A percentile compares a stretch with the other conserved stretches of the same genome.
Conservation (phyloP, 768 basidiomycete genomes). For the Amanita exitialis region DNA sequence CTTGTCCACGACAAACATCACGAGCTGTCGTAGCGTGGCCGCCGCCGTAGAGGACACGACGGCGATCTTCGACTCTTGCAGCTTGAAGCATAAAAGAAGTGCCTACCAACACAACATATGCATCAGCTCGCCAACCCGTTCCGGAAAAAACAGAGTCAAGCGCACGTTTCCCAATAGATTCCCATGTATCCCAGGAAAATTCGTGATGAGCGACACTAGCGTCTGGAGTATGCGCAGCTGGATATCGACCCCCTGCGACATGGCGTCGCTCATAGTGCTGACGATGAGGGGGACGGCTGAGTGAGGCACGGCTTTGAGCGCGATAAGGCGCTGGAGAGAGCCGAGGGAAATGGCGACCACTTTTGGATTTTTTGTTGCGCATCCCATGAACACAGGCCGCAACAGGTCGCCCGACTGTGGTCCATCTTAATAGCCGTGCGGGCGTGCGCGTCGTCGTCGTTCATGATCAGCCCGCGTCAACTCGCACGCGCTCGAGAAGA, state of each 20-base stretch:
- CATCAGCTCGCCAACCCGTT: not conserved
- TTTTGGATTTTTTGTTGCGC: constrained; percentile 88
- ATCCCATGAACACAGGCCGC: constrained; percentile 87
- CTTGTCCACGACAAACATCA: constrained; percentile 98
- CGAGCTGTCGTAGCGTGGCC: constrained; percentile 88
- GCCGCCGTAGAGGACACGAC: constrained; percentile 97
- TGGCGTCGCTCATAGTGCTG: constrained; percentile 75
- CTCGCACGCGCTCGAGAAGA: not conserved
- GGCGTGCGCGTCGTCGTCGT: not conserved
- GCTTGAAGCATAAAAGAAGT: constrained; percentile 85
- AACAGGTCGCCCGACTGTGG: constrained; percentile 76
- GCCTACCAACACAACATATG: constrained; percentile 40
- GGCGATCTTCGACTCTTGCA: constrained; percentile 91
- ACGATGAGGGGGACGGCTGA: constrained; percentile 73
- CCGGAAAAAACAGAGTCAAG: constrained; percentile 7
- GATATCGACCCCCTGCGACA: constrained; percentile 94
- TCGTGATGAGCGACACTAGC: constrained; percentile 82
- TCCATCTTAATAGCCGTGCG: constrained; percentile 36
- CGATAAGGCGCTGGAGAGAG: constrained; percentile 83
- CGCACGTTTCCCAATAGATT: constrained; percentile 72
- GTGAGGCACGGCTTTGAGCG: constrained; percentile 77
- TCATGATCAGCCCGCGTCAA: not conserved
- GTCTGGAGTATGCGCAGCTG: constrained; percentile 92
- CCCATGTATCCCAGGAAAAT: constrained; percentile 77
- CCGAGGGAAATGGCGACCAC: constrained; percentile 88